Evolutionary conservation across 768 basidiomycete genomes (phyloP), one percentile per base, ranked within the genome.

Genomic region (Trametes villosa): DNA sequence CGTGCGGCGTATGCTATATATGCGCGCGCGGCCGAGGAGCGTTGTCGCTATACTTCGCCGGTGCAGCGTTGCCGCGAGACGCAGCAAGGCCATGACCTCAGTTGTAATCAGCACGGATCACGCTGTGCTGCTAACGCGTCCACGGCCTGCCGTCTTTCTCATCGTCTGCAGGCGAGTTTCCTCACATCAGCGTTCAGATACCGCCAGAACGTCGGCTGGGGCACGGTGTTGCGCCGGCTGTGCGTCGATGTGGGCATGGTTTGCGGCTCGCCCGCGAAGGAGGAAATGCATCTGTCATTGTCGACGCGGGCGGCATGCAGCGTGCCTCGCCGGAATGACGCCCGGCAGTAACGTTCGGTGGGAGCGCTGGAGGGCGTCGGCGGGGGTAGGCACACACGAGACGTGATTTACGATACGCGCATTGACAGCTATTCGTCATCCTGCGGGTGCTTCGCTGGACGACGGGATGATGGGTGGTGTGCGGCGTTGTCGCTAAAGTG

Each of bases 261-360:
- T 56, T 34, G 54, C 45, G 33, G 52, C 29, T 54, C 38, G 55
- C 34, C 46, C 55, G 27, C 30, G 26, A 17, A 11, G 44, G 44
- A 30, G 33, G 24, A 12, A 38, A 17, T 34, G 30, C 22, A 49
- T 49, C 55, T 57, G 55, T 57, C 46, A 57, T 9, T 29, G 55
- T 7, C 8, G n/a, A 34, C 27, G 29, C 29, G 47, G 29, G 30
- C 47, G 47, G 29, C n/a, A 26, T 34, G 33, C 33, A 41, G 4
- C 42, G 42, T 54, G 53, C 30, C 53, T 53, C 52, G 40, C 17
- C 24, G n/a, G 24, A 22, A 54, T 45, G 53, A 45, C 42, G 53
- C 42, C 34, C 3, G 41, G 46, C 26, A 45, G 24, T 8, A 36
- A 36, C 15, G 36, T 38, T 38, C 36, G 12, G 9, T n/a, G 18